Conservation (phyloP, 805 yeast genomes). For the Ogataea saltuana region DNA sequence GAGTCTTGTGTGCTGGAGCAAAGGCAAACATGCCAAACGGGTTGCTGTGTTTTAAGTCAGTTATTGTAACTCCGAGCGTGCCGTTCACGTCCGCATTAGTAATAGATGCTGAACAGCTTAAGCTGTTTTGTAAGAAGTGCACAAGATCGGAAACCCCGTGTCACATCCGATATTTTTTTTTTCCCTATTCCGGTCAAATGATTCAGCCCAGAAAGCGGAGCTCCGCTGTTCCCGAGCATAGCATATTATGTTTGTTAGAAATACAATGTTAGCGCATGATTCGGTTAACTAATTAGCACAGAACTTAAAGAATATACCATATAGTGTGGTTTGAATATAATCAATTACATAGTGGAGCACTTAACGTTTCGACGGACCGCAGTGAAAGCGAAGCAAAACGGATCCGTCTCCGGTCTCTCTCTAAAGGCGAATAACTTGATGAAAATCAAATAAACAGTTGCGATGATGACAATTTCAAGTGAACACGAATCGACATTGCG, state of each 20-base stretch:
- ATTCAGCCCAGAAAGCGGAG: no score
- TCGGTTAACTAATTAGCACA: conserved; percentile 3
- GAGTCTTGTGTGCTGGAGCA: no score
- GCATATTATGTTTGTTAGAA: no score
- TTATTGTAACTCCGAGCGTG: no score
- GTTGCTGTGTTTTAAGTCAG: no score
- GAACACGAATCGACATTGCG: no score
- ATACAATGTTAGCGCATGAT: no score
- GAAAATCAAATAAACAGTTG: background rate
- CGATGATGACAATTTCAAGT: background rate
- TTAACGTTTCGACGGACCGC: background rate
- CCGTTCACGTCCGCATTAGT: no score
- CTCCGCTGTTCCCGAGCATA: no score
- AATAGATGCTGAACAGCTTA: no score
- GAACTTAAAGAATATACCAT: conserved; percentile 2
- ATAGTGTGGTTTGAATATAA: conserved; percentile 2
- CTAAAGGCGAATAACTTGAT: conserved; percentile 1
- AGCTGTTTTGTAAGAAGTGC: no score
- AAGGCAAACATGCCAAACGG: no score
- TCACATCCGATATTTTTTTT: background rate
- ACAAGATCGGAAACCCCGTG: background rate
- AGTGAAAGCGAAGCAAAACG: conserved; percentile 4
- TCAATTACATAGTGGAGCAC: conserved; percentile 1
- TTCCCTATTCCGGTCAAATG: background rate
- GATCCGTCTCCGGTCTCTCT: background rate